Percentiles rank a stretch among this genome's conserved stretches.
These are phyloP conservation scores for Cladosporium halotolerans DNA, from an alignment of 2,329 filamentous ascomycete genomes.

Conservation along the genomic window DNA sequence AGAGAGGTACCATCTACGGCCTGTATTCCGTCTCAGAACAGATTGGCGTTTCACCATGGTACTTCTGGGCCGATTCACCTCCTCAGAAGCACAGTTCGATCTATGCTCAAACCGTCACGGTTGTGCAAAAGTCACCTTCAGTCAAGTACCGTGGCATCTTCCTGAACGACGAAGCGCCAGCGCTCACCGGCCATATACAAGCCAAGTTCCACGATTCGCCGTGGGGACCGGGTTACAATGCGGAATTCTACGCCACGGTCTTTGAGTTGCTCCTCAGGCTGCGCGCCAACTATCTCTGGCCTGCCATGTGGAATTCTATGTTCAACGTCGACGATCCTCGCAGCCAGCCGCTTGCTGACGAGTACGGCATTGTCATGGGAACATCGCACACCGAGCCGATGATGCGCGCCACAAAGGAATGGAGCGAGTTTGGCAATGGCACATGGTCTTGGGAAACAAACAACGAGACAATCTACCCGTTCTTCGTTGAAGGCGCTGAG, in stretches of 20 bases:
- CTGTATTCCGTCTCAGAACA: constrained; percentile 67
- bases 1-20: constrained; percentile 62
- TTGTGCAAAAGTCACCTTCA: constrained; percentile 53
- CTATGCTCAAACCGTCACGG: constrained; percentile 49
- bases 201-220: constrained; percentile 41
- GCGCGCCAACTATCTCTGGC: constrained; percentile 71
- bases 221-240: constrained; percentile 27
- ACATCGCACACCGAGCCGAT: constrained; percentile 70
- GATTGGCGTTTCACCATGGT: constrained; percentile 66
- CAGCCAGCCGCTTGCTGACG: constrained; percentile 64
- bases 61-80: constrained; percentile 62
- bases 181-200: constrained; percentile 60
- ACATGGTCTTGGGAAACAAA: constrained; percentile 66
- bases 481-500: constrained; percentile 61
- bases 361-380: constrained; percentile 68
- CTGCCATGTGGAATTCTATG: constrained; percentile 64
- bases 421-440: constrained; percentile 46
- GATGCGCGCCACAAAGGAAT: constrained; percentile 51
- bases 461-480: constrained; percentile 60
- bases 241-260: constrained; percentile 62
- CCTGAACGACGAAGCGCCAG: constrained; percentile 64
- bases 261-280: constrained; percentile 66
- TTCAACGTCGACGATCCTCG: constrained; percentile 65
- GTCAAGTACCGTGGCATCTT: constrained; percentile 66
- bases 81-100: constrained; percentile 47